Evolutionary conservation across 176 grass and related monocot genomes (phyloP).

Genomic region (Ampelocalamus luodianensis): DNA sequence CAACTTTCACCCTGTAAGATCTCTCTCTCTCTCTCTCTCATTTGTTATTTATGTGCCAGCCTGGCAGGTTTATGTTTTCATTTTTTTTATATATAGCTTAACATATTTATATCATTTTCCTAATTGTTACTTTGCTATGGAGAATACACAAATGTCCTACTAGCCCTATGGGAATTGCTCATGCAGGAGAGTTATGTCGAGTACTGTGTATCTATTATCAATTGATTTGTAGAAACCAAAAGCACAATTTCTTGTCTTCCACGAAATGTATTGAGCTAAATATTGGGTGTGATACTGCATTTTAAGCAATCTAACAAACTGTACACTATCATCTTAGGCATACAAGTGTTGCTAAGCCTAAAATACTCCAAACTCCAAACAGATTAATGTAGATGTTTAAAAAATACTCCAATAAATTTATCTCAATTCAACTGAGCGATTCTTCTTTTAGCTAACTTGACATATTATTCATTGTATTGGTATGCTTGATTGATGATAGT

Average conservation of each 20-base stretch:
- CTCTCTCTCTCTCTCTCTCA: constrained; percentile 17
- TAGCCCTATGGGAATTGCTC: neutral
- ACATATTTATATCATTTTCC: neutral
- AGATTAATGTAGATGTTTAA: neutral
- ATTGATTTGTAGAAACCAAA: constrained; percentile 31
- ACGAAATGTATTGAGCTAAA: constrained; percentile 13
- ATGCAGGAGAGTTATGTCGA: neutral
- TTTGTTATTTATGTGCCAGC: neutral
- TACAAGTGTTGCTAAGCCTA: neutral
- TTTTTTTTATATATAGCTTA: neutral
- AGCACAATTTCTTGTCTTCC: neutral
- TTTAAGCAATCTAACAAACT: constrained; percentile 6
- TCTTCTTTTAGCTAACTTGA: neutral
- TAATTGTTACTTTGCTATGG: neutral
- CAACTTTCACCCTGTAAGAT: constrained; percentile 95
- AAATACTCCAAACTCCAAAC: neutral
- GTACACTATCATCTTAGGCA: neutral
- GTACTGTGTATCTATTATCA: constrained; percentile 12
- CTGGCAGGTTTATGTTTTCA: neutral
- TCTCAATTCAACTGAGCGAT: neutral
- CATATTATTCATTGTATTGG: constrained; percentile 10
- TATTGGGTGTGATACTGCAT: neutral
- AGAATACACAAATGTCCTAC: neutral
- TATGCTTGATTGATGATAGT: constrained; percentile 30
- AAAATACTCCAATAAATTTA: neutral